These are phyloP conservation scores for Chalaropsis thielavioides DNA, from an alignment of 2,329 filamentous ascomycete species.

Conservation along the genomic window DNA sequence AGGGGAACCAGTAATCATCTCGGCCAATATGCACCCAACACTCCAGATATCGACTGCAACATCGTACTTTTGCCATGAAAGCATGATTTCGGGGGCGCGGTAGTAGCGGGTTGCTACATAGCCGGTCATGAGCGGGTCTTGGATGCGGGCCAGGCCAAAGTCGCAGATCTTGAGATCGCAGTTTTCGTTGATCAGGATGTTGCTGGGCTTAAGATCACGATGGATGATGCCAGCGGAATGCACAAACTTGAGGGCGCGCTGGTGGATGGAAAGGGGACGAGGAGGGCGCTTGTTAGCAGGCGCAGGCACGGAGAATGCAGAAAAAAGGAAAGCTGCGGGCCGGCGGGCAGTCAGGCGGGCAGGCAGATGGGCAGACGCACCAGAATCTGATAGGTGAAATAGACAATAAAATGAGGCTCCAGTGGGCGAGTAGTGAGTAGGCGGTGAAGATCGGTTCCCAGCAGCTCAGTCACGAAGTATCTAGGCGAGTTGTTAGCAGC, in stretches of 20 bases:
- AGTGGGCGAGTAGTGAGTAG: constrained; percentile 88
- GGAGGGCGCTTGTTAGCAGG: not conserved
- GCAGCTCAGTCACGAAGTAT: constrained; percentile 95
- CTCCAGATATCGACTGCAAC: constrained; percentile 99
- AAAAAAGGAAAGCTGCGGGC: too few species aligned
- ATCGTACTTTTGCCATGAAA: constrained; percentile 99
- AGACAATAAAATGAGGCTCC: constrained; percentile 99
- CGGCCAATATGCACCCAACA: constrained; percentile 94
- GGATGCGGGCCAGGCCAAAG: constrained; percentile 91
- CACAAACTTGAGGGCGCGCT: constrained; percentile 97
- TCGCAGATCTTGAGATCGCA: constrained; percentile 99
- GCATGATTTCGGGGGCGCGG: constrained; percentile 97
- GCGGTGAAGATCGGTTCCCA: constrained; percentile 91
- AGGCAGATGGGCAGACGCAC: constrained; percentile 33
- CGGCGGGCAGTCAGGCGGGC: too few species aligned
- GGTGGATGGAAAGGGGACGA: constrained; percentile 7
- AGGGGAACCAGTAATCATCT: constrained; percentile 98
- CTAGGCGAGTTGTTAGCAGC: constrained; percentile 30
- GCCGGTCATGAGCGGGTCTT: constrained; percentile 98
- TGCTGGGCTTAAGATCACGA: constrained; percentile 93
- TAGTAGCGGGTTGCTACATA: constrained; percentile 99
- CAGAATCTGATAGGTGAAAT: constrained; percentile 98
- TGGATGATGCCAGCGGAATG: constrained; percentile 97
- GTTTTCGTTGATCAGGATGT: constrained; percentile 98
- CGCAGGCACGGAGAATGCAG: not conserved